Evolutionary conservation across 2,329 filamentous ascomycete species (phyloP).

Genomic region (Colletotrichum noveboracense): DNA sequence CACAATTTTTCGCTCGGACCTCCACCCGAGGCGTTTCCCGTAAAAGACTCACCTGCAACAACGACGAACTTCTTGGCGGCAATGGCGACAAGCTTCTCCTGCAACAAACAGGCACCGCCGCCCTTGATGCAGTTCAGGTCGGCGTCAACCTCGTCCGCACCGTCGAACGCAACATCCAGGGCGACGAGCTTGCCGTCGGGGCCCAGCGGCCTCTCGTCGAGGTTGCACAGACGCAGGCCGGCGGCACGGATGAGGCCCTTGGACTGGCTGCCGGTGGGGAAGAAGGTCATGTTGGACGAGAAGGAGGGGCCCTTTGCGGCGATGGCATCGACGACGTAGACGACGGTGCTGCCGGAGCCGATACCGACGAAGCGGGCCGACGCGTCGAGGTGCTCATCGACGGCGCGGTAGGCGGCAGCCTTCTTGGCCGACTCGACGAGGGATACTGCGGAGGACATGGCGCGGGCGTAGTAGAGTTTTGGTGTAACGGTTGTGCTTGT

Average conservation of each 20-base stretch:
- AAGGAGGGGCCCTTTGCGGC: constrained; percentile 60
- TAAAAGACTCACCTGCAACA: constrained; percentile 70
- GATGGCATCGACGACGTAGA: constrained; percentile 87
- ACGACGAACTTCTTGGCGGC: constrained; percentile 86
- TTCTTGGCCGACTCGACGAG: constrained; percentile 77
- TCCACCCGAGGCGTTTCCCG: background rate
- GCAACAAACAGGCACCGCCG: constrained; percentile 95
- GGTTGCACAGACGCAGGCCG: constrained; percentile 77
- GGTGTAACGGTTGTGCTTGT: background rate
- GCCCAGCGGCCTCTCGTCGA: constrained; percentile 73
- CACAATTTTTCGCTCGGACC: background rate
- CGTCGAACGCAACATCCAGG: constrained; percentile 93
- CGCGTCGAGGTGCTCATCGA: constrained; percentile 72
- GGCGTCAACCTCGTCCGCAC: constrained; percentile 94
- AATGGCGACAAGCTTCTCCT: constrained; percentile 94
- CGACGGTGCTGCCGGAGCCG: constrained; percentile 81
- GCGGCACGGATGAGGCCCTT: constrained; percentile 84
- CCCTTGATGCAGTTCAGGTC: constrained; percentile 98
- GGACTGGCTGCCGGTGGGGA: constrained; percentile 91
- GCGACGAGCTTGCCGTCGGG: constrained; percentile 48
- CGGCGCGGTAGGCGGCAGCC: constrained; percentile 75
- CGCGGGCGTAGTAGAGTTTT: constrained; percentile 26
- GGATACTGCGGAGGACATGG: constrained; percentile 39
- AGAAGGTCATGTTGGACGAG: constrained; percentile 75
- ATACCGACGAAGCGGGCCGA: constrained; percentile 74